Conservation (phyloP, 73 alveolate genomes). For the Stentor coeruleus region DNA sequence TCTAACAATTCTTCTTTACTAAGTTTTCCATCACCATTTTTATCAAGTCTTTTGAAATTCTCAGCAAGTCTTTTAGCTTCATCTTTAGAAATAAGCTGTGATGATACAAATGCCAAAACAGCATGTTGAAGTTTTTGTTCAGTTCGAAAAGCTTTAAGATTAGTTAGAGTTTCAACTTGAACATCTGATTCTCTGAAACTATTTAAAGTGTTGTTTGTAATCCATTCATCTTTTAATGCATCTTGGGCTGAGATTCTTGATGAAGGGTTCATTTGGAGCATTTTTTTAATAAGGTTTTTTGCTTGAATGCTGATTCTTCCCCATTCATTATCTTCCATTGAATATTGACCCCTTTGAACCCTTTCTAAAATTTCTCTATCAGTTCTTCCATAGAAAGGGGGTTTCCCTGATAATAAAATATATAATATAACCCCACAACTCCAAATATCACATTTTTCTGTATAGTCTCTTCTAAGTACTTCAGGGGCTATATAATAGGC, state of each 20-base stretch:
- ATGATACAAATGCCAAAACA: too few relatives aligned
- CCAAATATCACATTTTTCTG: constrained; percentile 88
- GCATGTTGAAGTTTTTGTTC: too few relatives aligned
- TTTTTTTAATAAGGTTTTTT: constrained; percentile 37
- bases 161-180: too few relatives aligned
- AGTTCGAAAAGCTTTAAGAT: too few relatives aligned
- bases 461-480: constrained; percentile 51
- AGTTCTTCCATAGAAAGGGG: constrained; percentile 85
- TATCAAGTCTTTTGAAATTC: background rate
- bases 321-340: constrained; percentile 43
- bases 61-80: background rate
- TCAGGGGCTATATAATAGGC: constrained; percentile 77
- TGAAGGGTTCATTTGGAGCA: constrained; percentile 34
- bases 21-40: constrained; percentile 11
- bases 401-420: constrained; percentile 83
- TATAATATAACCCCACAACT: constrained; percentile 86
- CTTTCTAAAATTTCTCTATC: constrained; percentile 60
- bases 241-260: constrained; percentile 45
- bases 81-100: too few relatives aligned
- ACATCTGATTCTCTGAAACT: too few relatives aligned
- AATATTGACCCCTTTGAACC: constrained; percentile 36
- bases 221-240: constrained; percentile 39
- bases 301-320: constrained; percentile 35
- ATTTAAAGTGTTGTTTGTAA: too few relatives aligned
- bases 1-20: background rate